phyloP scores from a whole-genome alignment of 2,329 filamentous ascomycete genomes.

The Penicillium sp. region DNA sequence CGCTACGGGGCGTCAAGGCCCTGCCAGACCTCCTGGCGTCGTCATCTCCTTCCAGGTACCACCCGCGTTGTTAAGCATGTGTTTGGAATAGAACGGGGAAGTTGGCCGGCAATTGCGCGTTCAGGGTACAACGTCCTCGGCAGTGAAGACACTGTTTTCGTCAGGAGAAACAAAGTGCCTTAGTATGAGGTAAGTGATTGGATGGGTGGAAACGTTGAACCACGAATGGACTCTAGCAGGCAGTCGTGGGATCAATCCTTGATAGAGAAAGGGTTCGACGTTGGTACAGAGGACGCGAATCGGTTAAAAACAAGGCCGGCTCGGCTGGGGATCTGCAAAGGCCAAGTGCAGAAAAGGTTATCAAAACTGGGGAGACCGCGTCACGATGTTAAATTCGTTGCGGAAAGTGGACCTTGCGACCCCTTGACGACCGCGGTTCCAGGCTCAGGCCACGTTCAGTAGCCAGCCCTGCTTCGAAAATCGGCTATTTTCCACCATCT shows the following conservation, averaged over 20 bases:
- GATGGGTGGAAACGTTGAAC: background rate
- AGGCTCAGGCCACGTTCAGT: background rate
- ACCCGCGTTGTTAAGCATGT: background rate
- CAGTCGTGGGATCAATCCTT: background rate
- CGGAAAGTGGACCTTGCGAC: background rate
- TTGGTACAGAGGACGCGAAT: background rate
- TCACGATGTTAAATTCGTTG: conserved; percentile 2
- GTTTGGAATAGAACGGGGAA: conserved; percentile 6
- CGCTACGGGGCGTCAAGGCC: background rate
- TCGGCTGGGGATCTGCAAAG: conserved; percentile 9
- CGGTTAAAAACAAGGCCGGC: conserved; percentile 14
- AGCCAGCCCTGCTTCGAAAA: background rate
- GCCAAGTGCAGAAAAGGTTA: background rate
- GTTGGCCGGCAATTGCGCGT: background rate
- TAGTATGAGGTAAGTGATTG: background rate
- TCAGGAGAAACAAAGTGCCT: conserved; percentile 4
- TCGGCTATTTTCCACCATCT: background rate
- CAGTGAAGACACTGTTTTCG: background rate
- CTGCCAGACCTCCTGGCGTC: conserved; percentile 1
- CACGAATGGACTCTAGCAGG: background rate
- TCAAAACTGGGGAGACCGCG: conserved; percentile 8
- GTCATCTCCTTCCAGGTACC: conserved; percentile 7
- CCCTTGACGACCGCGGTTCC: background rate
- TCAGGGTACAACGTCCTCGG: background rate
- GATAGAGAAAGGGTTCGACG: background rate